Conservation (phyloP, 331 rosid species). For the Quercus tomentella region DNA sequence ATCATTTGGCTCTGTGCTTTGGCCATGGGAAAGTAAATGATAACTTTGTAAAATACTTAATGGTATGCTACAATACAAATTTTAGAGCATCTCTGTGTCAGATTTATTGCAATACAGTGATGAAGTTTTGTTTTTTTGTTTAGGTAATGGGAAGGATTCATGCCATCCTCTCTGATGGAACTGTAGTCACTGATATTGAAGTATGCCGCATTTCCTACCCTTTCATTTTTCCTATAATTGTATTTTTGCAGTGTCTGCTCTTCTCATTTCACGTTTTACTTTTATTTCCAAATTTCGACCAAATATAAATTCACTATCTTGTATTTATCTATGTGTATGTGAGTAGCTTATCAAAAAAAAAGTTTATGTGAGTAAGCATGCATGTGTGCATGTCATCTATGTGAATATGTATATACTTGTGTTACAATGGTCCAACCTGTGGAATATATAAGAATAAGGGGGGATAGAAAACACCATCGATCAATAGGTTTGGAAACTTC, state of each 20-base stretch:
- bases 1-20: too few species aligned
- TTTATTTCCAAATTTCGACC: background rate
- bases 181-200: conserved; percentile 80
- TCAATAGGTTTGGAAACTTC: background rate
- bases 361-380: background rate
- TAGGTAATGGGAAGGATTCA: conserved; percentile 97
- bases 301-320: background rate
- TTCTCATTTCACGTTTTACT: background rate
- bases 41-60: background rate
- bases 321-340: background rate
- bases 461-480: background rate
- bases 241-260: background rate
- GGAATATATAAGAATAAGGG: background rate
- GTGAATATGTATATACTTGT: background rate
- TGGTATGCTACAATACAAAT: background rate
- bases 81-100: background rate
- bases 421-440: background rate
- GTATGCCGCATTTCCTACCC: conserved; percentile 40
- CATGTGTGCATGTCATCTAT: background rate
- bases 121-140: conserved; percentile 11
- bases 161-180: conserved; percentile 87
- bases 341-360: too few species aligned
- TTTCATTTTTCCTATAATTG: background rate
- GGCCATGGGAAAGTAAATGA: too few species aligned
- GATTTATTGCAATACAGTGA: background rate